Evolutionary conservation across 2,329 filamentous ascomycete genomes (phyloP).

Genomic region (Fusarium protoensiforme): DNA sequence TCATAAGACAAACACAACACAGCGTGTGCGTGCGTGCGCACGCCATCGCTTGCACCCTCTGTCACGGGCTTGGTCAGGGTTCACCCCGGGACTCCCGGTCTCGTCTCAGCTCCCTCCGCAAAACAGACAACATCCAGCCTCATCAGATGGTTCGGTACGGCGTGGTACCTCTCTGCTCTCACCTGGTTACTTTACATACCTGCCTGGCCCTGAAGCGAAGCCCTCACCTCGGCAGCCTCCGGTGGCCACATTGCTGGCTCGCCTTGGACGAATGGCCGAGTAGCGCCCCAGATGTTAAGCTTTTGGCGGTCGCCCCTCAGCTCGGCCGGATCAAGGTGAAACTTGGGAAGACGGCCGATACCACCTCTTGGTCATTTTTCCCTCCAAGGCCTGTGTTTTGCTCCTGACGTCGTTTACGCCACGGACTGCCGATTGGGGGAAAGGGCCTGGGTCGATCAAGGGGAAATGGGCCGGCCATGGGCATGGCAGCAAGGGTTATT

Average conservation of each 20-base stretch:
- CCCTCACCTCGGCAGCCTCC: slow-evolving; percentile 31
- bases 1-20: slow-evolving; percentile 17
- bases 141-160: slow-evolving; percentile 11
- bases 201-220: neutral
- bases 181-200: neutral
- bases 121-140: slow-evolving; percentile 28
- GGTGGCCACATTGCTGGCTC: slow-evolving; percentile 21
- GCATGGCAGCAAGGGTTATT: slow-evolving; percentile 23
- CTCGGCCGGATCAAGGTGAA: slow-evolving; percentile 31
- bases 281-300: slow-evolving; percentile 30
- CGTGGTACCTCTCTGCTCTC: slow-evolving; percentile 8
- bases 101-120: slow-evolving; percentile 30
- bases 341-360: slow-evolving; percentile 20
- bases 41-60: slow-evolving; percentile 33
- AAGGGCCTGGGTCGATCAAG: slow-evolving; percentile 38
- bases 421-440: slow-evolving; percentile 35
- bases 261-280: slow-evolving; percentile 25
- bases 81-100: slow-evolving; percentile 34
- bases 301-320: slow-evolving; percentile 24
- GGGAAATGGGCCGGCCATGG: slow-evolving; percentile 30
- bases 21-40: slow-evolving; percentile 25
- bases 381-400: slow-evolving; percentile 10
- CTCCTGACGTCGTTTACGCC: slow-evolving; percentile 38
- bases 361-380: neutral
- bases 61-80: slow-evolving; percentile 29